A percentile compares a stretch with the other conserved stretches of the same genome.
phyloP scores from a whole-genome alignment of 1,284 basidiomycete genomes.

The Leccinum griseonigrum region DNA sequence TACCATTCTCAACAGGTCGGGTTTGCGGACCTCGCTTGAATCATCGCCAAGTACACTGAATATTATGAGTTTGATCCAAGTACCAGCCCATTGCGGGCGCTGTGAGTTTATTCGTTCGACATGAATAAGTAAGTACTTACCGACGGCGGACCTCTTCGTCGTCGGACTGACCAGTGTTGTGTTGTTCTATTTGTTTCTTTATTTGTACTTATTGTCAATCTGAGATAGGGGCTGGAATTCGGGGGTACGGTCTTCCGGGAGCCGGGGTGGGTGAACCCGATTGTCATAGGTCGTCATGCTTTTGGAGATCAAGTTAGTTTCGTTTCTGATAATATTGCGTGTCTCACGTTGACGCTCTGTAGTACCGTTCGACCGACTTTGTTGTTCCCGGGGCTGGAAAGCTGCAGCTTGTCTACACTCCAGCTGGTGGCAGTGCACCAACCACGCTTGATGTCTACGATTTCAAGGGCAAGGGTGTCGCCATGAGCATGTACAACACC shows the following conservation, averaged over 20 bases:
- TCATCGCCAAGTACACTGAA: too few relatives aligned
- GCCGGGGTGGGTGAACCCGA: slow-evolving; percentile 97
- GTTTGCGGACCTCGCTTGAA: too few relatives aligned
- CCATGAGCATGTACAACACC: slow-evolving; percentile 94
- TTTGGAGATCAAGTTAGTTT: slow-evolving; percentile 83
- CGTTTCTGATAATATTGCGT: slow-evolving; percentile 11
- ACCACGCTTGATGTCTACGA: slow-evolving; percentile 83
- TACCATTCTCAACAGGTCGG: too few relatives aligned
- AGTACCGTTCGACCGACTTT: slow-evolving; percentile 91
- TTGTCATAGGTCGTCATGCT: slow-evolving; percentile 95
- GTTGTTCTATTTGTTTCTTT: too few relatives aligned
- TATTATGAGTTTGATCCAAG: too few relatives aligned
- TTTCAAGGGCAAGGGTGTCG: slow-evolving; percentile 88
- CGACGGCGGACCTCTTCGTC: too few relatives aligned
- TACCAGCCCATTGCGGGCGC: too few relatives aligned
- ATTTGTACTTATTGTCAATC: too few relatives aligned
- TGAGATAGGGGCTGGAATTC: too few relatives aligned
- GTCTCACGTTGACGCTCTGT: slow-evolving; percentile 8
- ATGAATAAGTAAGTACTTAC: too few relatives aligned
- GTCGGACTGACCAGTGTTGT: too few relatives aligned
- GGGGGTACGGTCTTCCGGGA: slow-evolving; percentile 99
- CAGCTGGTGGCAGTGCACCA: slow-evolving; percentile 62
- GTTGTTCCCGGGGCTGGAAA: slow-evolving; percentile 87
- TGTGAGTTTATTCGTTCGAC: too few relatives aligned
- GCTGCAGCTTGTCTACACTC: slow-evolving; percentile 86